Evolutionary conservation across 345 rosid genomes (phyloP), one percentile per base, ranked within the genome.

Genomic region (Kandelia obovata): DNA sequence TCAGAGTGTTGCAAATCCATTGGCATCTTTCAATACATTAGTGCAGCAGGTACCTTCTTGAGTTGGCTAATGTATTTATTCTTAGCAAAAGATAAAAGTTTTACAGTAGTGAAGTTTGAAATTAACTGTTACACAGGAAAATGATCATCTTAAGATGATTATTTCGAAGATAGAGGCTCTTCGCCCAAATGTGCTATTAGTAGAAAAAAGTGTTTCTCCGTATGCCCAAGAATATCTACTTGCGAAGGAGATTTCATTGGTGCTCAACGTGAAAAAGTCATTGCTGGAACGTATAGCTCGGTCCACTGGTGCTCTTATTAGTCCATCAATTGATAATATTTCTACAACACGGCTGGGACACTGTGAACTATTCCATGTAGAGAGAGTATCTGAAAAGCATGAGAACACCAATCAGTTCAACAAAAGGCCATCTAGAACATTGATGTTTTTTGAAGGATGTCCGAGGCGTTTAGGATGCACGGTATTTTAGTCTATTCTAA

Each of bases 381-480:
- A 88, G 79, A 88, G 70, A 77, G 87, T 92, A 71, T 51, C 80
- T 58, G 98, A 96, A 81, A 91, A 90, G 71, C 96, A 87, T 9
- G 96, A 92, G 84, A 67, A 70, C 58, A 72, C 79, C 58, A 83
- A 70, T 79, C 96, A 86, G 76, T 77, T 81, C 15, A 86, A 76
- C 89, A 86, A 81, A 80, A 96, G 86, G 69, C 84, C 88, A 32
- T 85, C 91, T n/a, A 92, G 88, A 83, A 92, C 99, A 31, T 83
- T 96, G 75, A 96, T 96, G 99, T 96, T 78, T 73, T 96, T 96
- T 83, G 99, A 96, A 85, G 97, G 99, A 58, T 96, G 99, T 88
- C 95, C 99, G 7, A 81, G 96, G 82, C 98, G 99, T 37, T 79
- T 90, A 69, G 98, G 98, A 55, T 96, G 99, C 96, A 95, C 98